Evolutionary conservation across 768 basidiomycete genomes (phyloP), one percentile per base, ranked within the genome.

Genomic region (Mycena olivaceomarginata): DNA sequence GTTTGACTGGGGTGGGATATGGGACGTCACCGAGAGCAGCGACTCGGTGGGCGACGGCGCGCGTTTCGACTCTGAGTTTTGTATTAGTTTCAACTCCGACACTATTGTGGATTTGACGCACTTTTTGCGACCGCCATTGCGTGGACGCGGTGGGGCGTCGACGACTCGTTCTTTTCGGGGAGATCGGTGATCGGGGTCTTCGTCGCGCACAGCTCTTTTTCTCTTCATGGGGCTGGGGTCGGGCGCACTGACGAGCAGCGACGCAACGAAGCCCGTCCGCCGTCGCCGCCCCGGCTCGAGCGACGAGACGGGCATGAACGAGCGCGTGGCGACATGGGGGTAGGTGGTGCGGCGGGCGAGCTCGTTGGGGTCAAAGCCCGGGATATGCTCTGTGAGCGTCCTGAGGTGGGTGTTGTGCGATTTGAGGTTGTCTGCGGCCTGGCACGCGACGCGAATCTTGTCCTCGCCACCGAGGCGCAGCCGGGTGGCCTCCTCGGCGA

Each of bases 391-490:
- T 12, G 95, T 87, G 45, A 96, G 90, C 31, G 88, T 86, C 65
- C 88, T 88, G 82, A 96, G 91, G 81, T 96, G 93, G 75, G 83
- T 82, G 62, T 89, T 86, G 84, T 95, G 93, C 11, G 86, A 85
- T 81, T 93, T 92, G 85, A 99, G 93, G 81, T 92, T 94, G 87
- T 99, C 97, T 48, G 96, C 96, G 39, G 97, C 97, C 78, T 93
- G 94, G 80, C 94, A 96, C 22, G 97, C 97, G 76, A 98, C 96
- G 82, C 97, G 93, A 85, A 99, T 98, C 90, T 99, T 99, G 92
- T 99, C 98, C 85, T 99, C 98, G 70, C 96, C 96, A 39, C 98
- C 98, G 76, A 97, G 92, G 85, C 97, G 97, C 86, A 98, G 94
- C 60, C 96, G 91, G 63, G 91, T 89, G 0, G 97, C 97, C 85